These are phyloP conservation scores for Pseudomassariella vexata DNA, from an alignment of 2,329 filamentous ascomycete genomes.

Conservation along the genomic window DNA sequence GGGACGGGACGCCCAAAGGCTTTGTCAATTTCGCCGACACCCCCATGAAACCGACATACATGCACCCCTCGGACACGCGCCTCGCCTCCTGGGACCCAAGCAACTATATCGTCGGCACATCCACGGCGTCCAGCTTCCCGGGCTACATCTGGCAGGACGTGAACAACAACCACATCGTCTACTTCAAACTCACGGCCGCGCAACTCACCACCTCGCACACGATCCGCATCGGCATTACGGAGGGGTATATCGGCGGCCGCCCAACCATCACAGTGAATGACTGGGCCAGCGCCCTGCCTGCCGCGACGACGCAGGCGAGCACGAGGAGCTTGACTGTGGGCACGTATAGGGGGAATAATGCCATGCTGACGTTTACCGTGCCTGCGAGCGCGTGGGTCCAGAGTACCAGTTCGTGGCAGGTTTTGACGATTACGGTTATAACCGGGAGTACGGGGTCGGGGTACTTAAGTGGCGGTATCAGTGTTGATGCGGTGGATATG, in stretches of 20 bases:
- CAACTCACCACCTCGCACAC: conserved; percentile 20
- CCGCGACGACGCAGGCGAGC: conserved; percentile 20
- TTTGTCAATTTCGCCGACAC: conserved; percentile 29
- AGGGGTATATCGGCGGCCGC: conserved; percentile 24
- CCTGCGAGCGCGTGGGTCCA: conserved; percentile 20
- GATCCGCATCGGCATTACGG: conserved; percentile 24
- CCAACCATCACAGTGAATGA: conserved; percentile 24
- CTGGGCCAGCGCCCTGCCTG: conserved; percentile 19
- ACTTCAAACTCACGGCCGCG: conserved; percentile 27
- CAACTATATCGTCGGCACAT: conserved; percentile 30
- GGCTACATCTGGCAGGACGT: conserved; percentile 36
- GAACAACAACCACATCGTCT: conserved; percentile 34
- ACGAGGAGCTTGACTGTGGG: conserved; percentile 26
- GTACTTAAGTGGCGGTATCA: conserved; percentile 23
- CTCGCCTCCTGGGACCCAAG: conserved; percentile 22
- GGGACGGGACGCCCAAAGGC: conserved; percentile 27
- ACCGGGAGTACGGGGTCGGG: conserved; percentile 19
- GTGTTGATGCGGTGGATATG: conserved; percentile 22
- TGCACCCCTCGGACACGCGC: conserved; percentile 30
- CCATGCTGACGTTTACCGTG: conserved; percentile 20
- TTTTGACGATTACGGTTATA: conserved; percentile 22
- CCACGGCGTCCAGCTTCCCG: conserved; percentile 26
- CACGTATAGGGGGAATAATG: conserved; percentile 26
- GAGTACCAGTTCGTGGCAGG: conserved; percentile 21
- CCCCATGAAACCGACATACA: conserved; percentile 34